These are phyloP conservation scores for Rosa multiflora DNA, from an alignment of 306 rosid genomes.

Conservation along the genomic window DNA sequence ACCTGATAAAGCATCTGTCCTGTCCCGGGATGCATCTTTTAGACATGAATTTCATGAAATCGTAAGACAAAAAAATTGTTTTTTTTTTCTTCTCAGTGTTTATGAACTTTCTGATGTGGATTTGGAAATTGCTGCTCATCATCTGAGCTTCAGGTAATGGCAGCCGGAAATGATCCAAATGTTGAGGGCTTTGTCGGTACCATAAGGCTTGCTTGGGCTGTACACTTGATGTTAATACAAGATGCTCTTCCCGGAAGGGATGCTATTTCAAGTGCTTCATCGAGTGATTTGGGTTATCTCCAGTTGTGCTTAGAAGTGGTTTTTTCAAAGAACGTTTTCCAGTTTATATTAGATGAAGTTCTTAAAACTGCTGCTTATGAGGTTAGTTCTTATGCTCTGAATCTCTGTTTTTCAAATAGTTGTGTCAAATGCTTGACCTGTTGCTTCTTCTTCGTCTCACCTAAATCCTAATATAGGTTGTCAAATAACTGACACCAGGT, in stretches of 20 bases:
- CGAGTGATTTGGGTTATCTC: conserved; percentile 59
- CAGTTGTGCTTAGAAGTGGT: conserved; percentile 72
- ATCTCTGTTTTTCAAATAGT: neutral
- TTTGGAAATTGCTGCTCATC: conserved; percentile 26
- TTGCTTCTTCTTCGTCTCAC: neutral
- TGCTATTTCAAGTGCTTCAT: conserved; percentile 56
- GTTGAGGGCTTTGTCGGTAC: conserved; percentile 73
- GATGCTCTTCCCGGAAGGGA: conserved; percentile 61
- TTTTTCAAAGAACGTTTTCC: conserved; percentile 80
- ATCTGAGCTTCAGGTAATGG: conserved; percentile 62
- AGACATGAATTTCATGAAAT: conserved; percentile 77
- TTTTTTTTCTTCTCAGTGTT: conserved; percentile 21
- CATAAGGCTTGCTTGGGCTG: conserved; percentile 88
- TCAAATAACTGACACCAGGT: neutral
- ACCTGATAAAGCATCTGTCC: conserved; percentile 81
- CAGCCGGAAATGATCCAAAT: conserved; percentile 68
- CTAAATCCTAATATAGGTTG: neutral
- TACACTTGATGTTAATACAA: conserved; percentile 77
- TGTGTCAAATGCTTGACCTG: neutral
- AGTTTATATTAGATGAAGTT: conserved; percentile 76
- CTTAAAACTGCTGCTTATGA: conserved; percentile 83
- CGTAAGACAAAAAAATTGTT: conserved; percentile 48
- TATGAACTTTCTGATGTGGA: conserved; percentile 21
- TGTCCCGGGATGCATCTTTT: conserved; percentile 69
- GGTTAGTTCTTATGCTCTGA: conserved; percentile 42